phyloP scores from a whole-genome alignment of 257 asterid species.

The Ophiorrhiza pumila region DNA sequence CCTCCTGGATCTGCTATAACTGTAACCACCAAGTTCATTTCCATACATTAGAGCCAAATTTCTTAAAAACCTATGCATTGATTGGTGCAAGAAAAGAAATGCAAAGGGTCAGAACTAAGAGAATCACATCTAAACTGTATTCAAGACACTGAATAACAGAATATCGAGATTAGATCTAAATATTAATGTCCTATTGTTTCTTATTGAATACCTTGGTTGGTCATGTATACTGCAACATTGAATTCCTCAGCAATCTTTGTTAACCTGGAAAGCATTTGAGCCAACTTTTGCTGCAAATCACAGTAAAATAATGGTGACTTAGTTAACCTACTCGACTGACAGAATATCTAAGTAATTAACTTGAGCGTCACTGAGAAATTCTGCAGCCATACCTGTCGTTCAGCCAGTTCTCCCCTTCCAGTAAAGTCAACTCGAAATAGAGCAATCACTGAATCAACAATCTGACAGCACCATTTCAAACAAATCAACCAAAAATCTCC shows the following conservation, averaged over 20 bases:
- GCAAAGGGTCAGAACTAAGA: not conserved
- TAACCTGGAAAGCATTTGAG: slow-evolving; percentile 95
- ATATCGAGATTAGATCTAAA: not conserved
- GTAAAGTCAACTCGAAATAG: slow-evolving; percentile 96
- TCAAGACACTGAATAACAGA: not conserved
- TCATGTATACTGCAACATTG: slow-evolving; percentile 97
- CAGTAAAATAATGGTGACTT: slow-evolving; percentile 5
- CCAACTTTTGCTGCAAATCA: slow-evolving; percentile 86
- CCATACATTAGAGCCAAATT: slow-evolving; percentile 6
- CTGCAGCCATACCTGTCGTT: slow-evolving; percentile 63
- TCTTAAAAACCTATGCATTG: not conserved
- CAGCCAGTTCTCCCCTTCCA: slow-evolving; percentile 99
- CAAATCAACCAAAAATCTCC: slow-evolving; percentile 20
- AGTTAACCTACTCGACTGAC: not conserved
- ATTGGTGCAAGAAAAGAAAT: not conserved
- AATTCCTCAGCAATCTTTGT: slow-evolving; percentile 97
- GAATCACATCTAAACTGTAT: not conserved
- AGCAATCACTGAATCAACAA: slow-evolving; percentile 94
- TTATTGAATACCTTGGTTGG: slow-evolving; percentile 73
- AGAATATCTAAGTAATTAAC: slow-evolving; percentile 19
- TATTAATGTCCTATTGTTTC: not conserved
- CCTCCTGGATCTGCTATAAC: slow-evolving; percentile 99
- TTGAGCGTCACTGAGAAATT: not conserved
- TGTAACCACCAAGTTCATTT: slow-evolving; percentile 40
- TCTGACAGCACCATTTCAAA: slow-evolving; percentile 41